These are phyloP conservation scores for Colletotrichum viniferum DNA, from an alignment of 2,329 filamentous ascomycete species.

Conservation along the genomic window DNA sequence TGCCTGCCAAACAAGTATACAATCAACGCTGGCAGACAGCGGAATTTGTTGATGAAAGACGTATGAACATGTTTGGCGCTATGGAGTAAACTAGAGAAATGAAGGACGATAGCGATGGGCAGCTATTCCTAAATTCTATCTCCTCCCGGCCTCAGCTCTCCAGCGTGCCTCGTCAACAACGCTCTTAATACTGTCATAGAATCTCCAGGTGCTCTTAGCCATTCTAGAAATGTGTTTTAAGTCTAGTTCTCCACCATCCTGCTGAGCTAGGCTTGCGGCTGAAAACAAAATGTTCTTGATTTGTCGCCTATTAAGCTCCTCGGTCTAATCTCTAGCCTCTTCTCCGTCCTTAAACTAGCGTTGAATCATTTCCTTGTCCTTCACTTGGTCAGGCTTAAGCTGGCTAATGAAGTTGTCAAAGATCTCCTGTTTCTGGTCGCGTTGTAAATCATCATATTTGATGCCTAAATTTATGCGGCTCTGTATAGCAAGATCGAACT, in stretches of 20 bases:
- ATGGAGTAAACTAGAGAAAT: too few relatives aligned
- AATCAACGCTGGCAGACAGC: too few relatives aligned
- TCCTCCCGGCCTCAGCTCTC: background rate
- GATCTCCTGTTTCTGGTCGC: constrained; percentile 64
- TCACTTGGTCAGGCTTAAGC: background rate
- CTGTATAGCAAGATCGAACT: constrained; percentile 53
- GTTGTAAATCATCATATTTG: constrained; percentile 75
- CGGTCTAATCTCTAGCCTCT: constrained; percentile 36
- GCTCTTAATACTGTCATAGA: background rate
- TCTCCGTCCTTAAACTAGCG: constrained; percentile 27
- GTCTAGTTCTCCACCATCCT: background rate
- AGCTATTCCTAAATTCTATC: too few relatives aligned
- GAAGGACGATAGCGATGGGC: too few relatives aligned
- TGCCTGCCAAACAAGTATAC: too few relatives aligned
- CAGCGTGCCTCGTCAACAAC: background rate
- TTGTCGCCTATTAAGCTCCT: constrained; percentile 49
- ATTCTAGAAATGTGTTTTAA: background rate
- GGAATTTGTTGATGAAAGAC: too few relatives aligned
- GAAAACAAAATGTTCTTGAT: constrained; percentile 46
- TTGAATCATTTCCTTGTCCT: background rate
- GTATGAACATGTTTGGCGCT: too few relatives aligned
- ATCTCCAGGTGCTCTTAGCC: background rate
- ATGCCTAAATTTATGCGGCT: constrained; percentile 85
- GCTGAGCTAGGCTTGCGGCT: background rate
- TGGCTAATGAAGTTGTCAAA: constrained; percentile 18